Conservation (phyloP, 768 basidiomycete genomes). For the Suillus subaureus region DNA sequence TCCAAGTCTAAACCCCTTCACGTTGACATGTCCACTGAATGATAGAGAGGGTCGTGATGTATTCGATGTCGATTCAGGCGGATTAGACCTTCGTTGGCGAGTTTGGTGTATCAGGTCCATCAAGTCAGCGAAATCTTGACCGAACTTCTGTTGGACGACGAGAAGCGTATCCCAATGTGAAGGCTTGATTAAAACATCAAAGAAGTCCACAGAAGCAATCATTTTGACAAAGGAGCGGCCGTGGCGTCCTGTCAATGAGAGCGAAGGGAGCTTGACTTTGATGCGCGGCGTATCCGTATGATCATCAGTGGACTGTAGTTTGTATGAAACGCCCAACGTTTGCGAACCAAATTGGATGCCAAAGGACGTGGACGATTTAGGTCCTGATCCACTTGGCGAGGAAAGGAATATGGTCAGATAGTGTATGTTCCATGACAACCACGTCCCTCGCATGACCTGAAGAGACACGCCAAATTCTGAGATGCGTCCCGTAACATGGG, state of each 20-base stretch:
- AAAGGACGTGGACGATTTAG: constrained; percentile 46
- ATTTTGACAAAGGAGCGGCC: constrained; percentile 47
- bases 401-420: constrained; percentile 51
- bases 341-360: constrained; percentile 69
- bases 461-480: constrained; percentile 58
- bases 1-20: constrained; percentile 81
- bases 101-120: constrained; percentile 67
- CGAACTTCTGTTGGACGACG: constrained; percentile 86
- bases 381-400: constrained; percentile 35
- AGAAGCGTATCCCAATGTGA: constrained; percentile 84
- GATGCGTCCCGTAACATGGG: constrained; percentile 58
- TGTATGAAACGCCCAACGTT: constrained; percentile 58
- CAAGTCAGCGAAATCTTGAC: constrained; percentile 85
- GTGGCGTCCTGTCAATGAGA: constrained; percentile 66
- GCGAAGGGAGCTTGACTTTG: constrained; percentile 65
- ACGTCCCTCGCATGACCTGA: constrained; percentile 87
- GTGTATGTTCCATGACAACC: constrained; percentile 75
- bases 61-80: constrained; percentile 12
- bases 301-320: constrained; percentile 36
- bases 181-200: constrained; percentile 76
- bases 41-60: constrained; percentile 23
- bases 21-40: constrained; percentile 58
- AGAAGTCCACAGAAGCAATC: constrained; percentile 63
- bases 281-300: constrained; percentile 49
- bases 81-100: constrained; percentile 35